phyloP scores from a whole-genome alignment of 1,284 basidiomycete species.

The Salmacisia buchloeana region DNA sequence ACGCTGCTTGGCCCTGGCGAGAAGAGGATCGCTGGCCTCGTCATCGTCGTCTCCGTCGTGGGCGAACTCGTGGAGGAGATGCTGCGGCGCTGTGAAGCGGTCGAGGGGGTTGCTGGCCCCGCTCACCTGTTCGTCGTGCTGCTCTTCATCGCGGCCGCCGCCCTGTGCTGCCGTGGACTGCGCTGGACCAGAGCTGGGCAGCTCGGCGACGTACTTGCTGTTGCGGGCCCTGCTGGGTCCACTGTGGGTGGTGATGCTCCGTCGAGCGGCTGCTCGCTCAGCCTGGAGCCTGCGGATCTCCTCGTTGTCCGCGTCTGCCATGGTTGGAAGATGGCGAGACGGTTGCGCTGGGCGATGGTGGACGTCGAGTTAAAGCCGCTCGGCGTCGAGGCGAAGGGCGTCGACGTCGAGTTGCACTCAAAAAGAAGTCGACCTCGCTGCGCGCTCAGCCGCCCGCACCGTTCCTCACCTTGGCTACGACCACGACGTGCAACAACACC shows the following conservation, averaged over 20 bases:
- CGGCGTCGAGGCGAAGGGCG: neutral
- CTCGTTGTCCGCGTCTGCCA: slow-evolving; percentile 21
- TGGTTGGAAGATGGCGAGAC: neutral
- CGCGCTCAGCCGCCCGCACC: no score
- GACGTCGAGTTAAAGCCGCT: neutral
- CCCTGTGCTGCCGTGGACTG: neutral
- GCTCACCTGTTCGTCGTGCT: slow-evolving; percentile 16
- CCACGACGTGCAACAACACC: no score
- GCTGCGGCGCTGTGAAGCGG: slow-evolving; percentile 73
- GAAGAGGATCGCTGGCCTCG: slow-evolving; percentile 85
- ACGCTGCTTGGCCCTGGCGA: slow-evolving; percentile 80
- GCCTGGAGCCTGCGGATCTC: slow-evolving; percentile 31
- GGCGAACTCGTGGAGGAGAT: slow-evolving; percentile 88
- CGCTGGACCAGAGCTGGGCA: slow-evolving; percentile 21
- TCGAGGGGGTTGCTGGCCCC: slow-evolving; percentile 44
- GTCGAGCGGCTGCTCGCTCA: slow-evolving; percentile 15
- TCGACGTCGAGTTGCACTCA: neutral
- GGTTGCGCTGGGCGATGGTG: neutral
- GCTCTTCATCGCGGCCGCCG: neutral
- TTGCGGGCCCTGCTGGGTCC: neutral
- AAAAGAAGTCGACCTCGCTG: no score
- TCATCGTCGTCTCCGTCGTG: slow-evolving; percentile 73
- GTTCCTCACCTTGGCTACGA: no score
- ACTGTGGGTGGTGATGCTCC: neutral
- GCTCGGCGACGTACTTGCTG: slow-evolving; percentile 28